A percentile compares a stretch with the other conserved stretches of the same genome.
These are phyloP conservation scores for Melastoma candidum DNA, from an alignment of 441 rosid genomes.

Conservation along the genomic window DNA sequence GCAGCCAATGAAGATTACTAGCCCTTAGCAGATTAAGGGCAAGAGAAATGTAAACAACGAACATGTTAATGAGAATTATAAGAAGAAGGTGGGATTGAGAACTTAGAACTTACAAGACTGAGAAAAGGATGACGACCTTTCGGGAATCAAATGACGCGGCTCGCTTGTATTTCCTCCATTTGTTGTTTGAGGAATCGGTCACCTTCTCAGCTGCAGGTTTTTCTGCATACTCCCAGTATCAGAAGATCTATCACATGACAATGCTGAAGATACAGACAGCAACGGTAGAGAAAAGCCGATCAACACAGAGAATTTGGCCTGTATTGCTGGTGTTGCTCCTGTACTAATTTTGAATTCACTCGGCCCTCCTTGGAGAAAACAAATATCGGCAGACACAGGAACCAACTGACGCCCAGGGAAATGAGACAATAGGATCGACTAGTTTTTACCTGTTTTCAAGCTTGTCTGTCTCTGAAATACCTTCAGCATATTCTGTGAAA, in stretches of 20 bases:
- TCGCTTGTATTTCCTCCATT: constrained; percentile 87
- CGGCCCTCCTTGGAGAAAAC: constrained; percentile 1
- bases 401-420: constrained; percentile 17
- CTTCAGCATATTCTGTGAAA: constrained; percentile 46
- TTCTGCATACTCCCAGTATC: constrained; percentile 27
- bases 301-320: not conserved
- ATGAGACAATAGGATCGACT: constrained; percentile 21
- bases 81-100: constrained; percentile 2
- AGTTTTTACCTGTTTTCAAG: constrained; percentile 43
- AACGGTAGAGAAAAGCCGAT: not conserved
- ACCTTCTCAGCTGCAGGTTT: constrained; percentile 49
- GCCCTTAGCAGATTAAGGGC: too few species aligned
- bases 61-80: not conserved
- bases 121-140: constrained; percentile 74
- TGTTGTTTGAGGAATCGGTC: constrained; percentile 63
- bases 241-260: not conserved
- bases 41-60: too few species aligned
- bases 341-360: not conserved
- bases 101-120: constrained; percentile 59
- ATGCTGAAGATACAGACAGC: not conserved
- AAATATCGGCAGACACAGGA: not conserved
- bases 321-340: too few species aligned
- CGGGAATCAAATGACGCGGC: constrained; percentile 78
- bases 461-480: constrained; percentile 78
- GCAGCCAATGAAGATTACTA: constrained; percentile 12